Evolutionary conservation across 371 early-diverging fungal species (phyloP), one percentile per base, ranked within the genome.

Genomic region (Mortierella sp.): DNA sequence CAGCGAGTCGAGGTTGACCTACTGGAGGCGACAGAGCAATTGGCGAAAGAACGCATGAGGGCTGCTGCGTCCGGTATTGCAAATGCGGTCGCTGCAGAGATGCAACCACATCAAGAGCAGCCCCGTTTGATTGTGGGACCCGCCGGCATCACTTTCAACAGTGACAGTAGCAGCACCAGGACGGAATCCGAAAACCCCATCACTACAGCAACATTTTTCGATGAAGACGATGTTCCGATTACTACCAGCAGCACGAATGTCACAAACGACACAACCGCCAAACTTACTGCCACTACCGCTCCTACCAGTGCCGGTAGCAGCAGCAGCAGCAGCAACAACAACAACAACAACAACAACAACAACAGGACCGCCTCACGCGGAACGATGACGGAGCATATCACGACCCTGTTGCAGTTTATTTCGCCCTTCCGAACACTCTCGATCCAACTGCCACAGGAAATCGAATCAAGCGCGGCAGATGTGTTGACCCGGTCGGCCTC

Each of bases 391-490:
- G 81, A 81, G 14, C 29, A 84, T 32, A 73, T 86, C 71, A 79
- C 79, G 11, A 75, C 82, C 0, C 49, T 86, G 24, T 48, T 86
- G 12, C 75, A 82, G 65, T 82, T 56, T 32, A 74, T 82, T 14
- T 79, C 87, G 10, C 87, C 87, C 49, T 82, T 86, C 87, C 73
- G 87, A 44, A 82, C 87, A 16, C 78, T 86, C 24, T 86, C 87
- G n/a, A 86, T 86, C 43, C 87, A 82, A 72, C 70, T 86, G 29
- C 87, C 87, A 7, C 87, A 86, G 71, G 87, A 86, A 75, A 86
- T 86, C 24, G 87, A 86, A 38, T 77, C 70, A 8, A 73, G 58
- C 5, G 87, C 82, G 0, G 87, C 87, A 1, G 82, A 86, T 38
- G 41, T 70, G 10, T 72, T 86, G 60, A 76, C 87, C 1, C 74